phyloP scores from a whole-genome alignment of 192 early-diverging fungal species.

The Mortierella hygrophila region DNA sequence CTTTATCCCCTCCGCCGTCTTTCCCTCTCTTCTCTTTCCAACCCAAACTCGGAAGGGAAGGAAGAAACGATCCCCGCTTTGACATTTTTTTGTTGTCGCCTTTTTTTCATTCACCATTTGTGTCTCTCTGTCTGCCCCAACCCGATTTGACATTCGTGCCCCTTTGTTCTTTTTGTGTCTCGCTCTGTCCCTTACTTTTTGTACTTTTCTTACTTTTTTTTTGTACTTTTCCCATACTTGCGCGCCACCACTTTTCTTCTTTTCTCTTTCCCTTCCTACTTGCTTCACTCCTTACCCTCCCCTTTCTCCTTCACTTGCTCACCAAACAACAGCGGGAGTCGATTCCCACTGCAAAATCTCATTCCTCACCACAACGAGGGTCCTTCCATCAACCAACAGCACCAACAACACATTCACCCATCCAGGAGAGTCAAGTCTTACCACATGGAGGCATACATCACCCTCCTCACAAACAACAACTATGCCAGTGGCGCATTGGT shows the following conservation, averaged over 20 bases:
- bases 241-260: neutral
- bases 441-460: conserved; percentile 76
- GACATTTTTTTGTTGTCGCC: too few relatives aligned
- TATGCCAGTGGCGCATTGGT: conserved; percentile 90
- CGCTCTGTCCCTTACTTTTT: neutral
- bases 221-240: neutral
- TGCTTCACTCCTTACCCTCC: neutral
- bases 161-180: too few relatives aligned
- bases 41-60: too few relatives aligned
- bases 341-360: neutral
- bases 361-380: neutral
- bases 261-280: neutral
- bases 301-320: too few relatives aligned
- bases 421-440: neutral
- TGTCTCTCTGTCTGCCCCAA: too few relatives aligned
- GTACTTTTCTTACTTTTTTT: neutral
- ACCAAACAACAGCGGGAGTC: neutral
- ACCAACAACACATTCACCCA: neutral
- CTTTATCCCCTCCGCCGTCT: neutral
- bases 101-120: neutral
- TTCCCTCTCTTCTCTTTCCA: too few relatives aligned
- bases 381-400: neutral
- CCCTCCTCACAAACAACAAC: conserved; percentile 87
- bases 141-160: too few relatives aligned
- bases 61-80: too few relatives aligned